These are phyloP conservation scores for Mortierella claussenii DNA, from an alignment of 192 early-diverging fungal genomes.

Conservation along the genomic window DNA sequence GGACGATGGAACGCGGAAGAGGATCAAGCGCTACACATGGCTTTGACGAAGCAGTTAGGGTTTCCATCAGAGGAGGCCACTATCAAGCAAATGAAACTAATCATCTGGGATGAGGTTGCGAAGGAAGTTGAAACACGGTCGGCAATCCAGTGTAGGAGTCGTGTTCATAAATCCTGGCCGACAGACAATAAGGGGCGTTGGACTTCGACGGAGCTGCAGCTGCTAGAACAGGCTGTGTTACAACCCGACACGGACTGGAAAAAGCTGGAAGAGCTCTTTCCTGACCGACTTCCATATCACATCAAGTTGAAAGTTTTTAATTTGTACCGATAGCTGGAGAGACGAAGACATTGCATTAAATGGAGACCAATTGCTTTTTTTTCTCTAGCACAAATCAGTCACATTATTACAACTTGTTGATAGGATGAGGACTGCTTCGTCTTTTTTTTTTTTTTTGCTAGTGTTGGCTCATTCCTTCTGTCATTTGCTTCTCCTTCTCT, in stretches of 20 bases:
- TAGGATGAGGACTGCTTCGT: too few species aligned
- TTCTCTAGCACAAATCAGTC: too few species aligned
- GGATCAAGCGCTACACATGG: not conserved
- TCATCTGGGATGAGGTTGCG: not conserved
- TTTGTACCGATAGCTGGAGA: too few species aligned
- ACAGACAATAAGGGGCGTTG: not conserved
- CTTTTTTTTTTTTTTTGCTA: conserved; percentile 14
- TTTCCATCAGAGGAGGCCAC: not conserved
- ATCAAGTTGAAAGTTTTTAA: too few species aligned
- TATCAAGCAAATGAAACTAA: not conserved
- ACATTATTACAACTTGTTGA: too few species aligned
- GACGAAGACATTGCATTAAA: too few species aligned
- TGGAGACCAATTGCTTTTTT: too few species aligned
- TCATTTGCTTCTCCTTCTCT: not conserved
- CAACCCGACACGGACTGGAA: not conserved
- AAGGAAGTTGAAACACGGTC: not conserved
- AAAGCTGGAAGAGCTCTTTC: not conserved
- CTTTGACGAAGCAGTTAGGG: not conserved
- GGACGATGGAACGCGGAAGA: not conserved
- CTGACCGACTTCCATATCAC: not conserved
- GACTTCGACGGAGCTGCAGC: not conserved
- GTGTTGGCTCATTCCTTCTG: not conserved
- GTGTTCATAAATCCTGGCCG: not conserved
- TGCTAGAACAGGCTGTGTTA: not conserved
- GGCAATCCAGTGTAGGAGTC: not conserved